Base-by-base conservation (phyloP, 768 basidiomycete species). In the Russula sp. region DNA sequence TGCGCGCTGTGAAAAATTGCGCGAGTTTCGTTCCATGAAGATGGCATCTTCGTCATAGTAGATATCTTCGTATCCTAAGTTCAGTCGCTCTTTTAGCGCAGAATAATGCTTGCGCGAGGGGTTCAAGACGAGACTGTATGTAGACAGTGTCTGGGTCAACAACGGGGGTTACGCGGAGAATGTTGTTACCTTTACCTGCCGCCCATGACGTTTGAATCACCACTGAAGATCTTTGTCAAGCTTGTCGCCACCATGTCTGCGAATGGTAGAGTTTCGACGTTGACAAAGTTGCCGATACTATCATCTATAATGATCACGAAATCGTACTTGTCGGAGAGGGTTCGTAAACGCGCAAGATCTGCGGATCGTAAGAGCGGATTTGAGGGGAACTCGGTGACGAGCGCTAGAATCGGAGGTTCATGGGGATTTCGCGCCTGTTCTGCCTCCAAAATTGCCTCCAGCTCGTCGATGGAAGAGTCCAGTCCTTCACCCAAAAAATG, bases 21-120 rank as follows among this genome's bases (percentile, higher is more conserved):
- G 91, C 20, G 96, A 98, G 76, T 99, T 99, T 69, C 95, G 90
- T 73, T 99, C 96, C 90, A 99, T 90, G 80, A 87, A 96, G 61
- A 98, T 85, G 48, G 92, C 94, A 71, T 99, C 96, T 73, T 94
- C 91, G 71, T 84, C 81, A 69, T 89, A 98, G 77, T 92, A 98
- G 26, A 78, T 77, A 72, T 99, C 95, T 73, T 96, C 92, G 74
- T 86, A 98, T 7, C 73, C 77, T 9, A 77, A 68, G 9, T 75
- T 71, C 70, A 93, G 78, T 53, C 84, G 76, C 0, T 76, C 71
- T 70, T 90, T 92, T 53, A 99, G 82, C 1, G 76, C 64, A 0
- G 75, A 57, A 73, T 96, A 95, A 71, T 90, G 82, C 4, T 81
- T 83, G 8, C 86, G 80, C 70, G 81, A 77, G 0, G 95, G 94